These are phyloP conservation scores for Aspergillus ostianus DNA, from an alignment of 495 filamentous ascomycete species.

Conservation along the genomic window DNA sequence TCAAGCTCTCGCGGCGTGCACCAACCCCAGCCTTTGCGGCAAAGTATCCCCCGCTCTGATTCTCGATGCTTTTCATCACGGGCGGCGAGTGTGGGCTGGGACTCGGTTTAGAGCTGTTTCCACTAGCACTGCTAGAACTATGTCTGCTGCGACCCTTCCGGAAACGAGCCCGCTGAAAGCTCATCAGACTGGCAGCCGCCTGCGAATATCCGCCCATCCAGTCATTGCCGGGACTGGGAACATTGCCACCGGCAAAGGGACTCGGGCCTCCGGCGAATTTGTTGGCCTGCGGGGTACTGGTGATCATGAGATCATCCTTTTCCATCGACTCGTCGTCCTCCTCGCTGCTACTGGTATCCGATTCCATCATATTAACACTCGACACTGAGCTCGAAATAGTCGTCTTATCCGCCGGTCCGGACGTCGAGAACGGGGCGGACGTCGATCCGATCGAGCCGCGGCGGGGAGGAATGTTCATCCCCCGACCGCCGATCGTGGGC, in stretches of 20 bases:
- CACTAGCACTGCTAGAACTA: constrained; percentile 70
- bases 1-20: constrained; percentile 77
- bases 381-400: constrained; percentile 81
- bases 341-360: constrained; percentile 71
- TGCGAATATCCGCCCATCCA: constrained; percentile 65
- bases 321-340: constrained; percentile 75
- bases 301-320: constrained; percentile 78
- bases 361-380: constrained; percentile 75
- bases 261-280: constrained; percentile 41
- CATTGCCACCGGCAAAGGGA: constrained; percentile 43
- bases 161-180: constrained; percentile 68
- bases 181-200: constrained; percentile 67
- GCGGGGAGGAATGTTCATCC: constrained; percentile 72
- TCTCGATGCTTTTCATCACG: constrained; percentile 60
- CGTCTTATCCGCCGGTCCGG: constrained; percentile 59
- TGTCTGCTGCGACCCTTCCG: constrained; percentile 57
- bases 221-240: constrained; percentile 51
- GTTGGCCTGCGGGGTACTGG: constrained; percentile 52
- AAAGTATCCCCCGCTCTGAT: constrained; percentile 46
- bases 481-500: constrained; percentile 76
- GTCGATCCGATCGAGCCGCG: constrained; percentile 49
- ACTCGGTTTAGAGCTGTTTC: constrained; percentile 65
- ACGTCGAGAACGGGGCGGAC: constrained; percentile 39
- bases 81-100: constrained; percentile 64
- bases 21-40: constrained; percentile 47